phyloP scores from a whole-genome alignment of 257 asterid genomes.

The Phtheirospermum japonicum region DNA sequence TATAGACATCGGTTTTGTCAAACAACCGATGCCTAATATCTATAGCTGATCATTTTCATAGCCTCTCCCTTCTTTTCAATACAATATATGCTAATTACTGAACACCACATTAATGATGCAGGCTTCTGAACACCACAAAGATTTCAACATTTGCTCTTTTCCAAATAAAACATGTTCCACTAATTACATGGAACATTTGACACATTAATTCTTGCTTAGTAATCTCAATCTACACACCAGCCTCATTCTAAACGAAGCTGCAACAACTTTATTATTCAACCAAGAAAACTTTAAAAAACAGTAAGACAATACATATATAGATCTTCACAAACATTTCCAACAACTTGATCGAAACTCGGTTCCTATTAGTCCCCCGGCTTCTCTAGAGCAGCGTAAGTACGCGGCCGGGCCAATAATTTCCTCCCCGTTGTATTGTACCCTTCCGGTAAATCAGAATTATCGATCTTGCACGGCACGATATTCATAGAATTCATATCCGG shows the following conservation, averaged over 20 bases:
- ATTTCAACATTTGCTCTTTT: no score
- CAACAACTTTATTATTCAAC: neutral
- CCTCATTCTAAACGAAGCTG: neutral
- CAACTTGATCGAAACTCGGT: no score
- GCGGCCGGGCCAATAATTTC: slow-evolving; percentile 30
- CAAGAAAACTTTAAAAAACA: neutral
- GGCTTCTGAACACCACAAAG: no score
- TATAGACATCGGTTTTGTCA: no score
- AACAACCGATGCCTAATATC: no score
- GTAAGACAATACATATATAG: no score
- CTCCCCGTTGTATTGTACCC: neutral
- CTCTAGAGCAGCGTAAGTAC: slow-evolving; percentile 32
- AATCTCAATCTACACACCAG: neutral
- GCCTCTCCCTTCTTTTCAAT: no score
- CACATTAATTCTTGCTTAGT: slow-evolving; percentile 5
- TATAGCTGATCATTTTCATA: no score
- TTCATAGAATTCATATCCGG: slow-evolving; percentile 32
- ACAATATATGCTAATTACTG: no score
- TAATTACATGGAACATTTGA: slow-evolving; percentile 5
- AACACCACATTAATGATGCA: no score
- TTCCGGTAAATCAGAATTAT: neutral
- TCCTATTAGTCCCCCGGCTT: neutral
- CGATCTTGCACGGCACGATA: slow-evolving; percentile 37
- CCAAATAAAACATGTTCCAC: neutral
- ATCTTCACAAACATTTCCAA: no score